These are phyloP conservation scores for Yamadazyma atmosphaerica DNA, from an alignment of 1,139 yeast genomes.

Conservation along the genomic window DNA sequence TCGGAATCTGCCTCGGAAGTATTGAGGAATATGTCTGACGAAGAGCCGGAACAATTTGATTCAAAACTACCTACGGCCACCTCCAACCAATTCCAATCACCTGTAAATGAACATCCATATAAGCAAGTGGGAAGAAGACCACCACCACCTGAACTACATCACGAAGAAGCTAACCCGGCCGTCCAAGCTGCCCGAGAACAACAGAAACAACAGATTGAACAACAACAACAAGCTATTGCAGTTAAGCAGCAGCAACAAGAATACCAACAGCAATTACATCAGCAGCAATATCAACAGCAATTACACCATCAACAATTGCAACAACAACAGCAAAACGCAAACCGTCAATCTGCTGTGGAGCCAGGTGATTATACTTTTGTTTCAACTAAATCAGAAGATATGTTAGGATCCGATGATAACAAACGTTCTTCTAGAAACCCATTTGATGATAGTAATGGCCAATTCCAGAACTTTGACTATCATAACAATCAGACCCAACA, in stretches of 20 bases:
- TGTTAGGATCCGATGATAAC: conserved; percentile 5
- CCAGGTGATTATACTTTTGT: conserved; percentile 24
- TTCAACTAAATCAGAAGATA: conserved; percentile 21
- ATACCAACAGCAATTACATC: conserved; percentile 9
- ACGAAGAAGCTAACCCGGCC: conserved; percentile 11
- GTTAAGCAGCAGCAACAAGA: conserved; percentile 16
- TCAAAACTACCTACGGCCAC: conserved; percentile 37
- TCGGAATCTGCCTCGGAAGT: conserved; percentile 6
- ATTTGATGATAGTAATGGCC: conserved; percentile 16
- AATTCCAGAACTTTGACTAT: conserved; percentile 35
- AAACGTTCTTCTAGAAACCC: conserved; percentile 10
- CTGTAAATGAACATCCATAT: conserved; percentile 30
- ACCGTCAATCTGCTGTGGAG: conserved; percentile 6
- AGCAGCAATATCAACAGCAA: conserved; percentile 5
- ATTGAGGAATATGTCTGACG: conserved; percentile 12
- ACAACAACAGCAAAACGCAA: conserved; percentile 9
- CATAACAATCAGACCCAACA: conserved; percentile 20
- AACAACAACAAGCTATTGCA: conserved; percentile 9
- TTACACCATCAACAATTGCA: conserved; percentile 10
- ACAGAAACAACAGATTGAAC: conserved; percentile 16
- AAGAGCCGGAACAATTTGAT: conserved; percentile 13
- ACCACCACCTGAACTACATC: conserved; percentile 18
- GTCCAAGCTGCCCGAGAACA: conserved; percentile 12
- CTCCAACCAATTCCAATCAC: conserved; percentile 33
- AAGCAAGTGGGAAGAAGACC: conserved; percentile 24